Evolutionary conservation across 176 grass and related monocot species (phyloP).

Genomic region (Elaeis guineensis): DNA sequence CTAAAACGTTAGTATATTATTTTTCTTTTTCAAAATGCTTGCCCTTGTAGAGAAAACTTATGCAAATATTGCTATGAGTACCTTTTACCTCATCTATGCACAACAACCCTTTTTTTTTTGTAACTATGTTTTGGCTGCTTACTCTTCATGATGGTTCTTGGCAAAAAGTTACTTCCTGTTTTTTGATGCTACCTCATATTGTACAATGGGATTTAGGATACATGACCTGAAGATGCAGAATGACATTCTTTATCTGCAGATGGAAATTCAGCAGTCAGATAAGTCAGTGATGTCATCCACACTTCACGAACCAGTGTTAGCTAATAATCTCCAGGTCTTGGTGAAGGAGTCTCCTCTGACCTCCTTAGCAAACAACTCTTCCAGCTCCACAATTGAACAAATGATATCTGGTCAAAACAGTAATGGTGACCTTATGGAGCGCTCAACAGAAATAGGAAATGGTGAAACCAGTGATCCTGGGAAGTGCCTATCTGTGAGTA

Average conservation of each 20-base stretch:
- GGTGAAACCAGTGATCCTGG: constrained; percentile 27
- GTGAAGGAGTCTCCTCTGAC: constrained; percentile 11
- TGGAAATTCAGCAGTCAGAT: constrained; percentile 11
- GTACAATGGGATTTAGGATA: neutral
- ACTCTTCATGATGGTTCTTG: no score
- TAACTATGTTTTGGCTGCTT: no score
- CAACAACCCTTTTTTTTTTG: no score
- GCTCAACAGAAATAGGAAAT: constrained; percentile 18
- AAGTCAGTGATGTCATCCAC: constrained; percentile 9
- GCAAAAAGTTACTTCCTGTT: neutral
- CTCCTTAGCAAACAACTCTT: constrained; percentile 29
- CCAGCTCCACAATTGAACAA: constrained; percentile 51
- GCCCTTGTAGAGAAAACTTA: no score
- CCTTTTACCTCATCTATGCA: no score
- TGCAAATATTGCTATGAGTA: no score
- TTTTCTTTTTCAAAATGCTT: no score
- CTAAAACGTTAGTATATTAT: no score
- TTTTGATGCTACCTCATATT: neutral
- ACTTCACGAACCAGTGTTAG: neutral
- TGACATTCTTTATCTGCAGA: constrained; percentile 15
- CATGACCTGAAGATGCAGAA: neutral
- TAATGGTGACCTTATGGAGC: constrained; percentile 31
- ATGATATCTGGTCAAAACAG: constrained; percentile 32
- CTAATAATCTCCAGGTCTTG: constrained; percentile 6
- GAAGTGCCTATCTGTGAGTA: constrained; percentile 25